Base-by-base conservation (phyloP, 2,329 filamentous ascomycete species). In the Beauveria scarabaeidicola region DNA sequence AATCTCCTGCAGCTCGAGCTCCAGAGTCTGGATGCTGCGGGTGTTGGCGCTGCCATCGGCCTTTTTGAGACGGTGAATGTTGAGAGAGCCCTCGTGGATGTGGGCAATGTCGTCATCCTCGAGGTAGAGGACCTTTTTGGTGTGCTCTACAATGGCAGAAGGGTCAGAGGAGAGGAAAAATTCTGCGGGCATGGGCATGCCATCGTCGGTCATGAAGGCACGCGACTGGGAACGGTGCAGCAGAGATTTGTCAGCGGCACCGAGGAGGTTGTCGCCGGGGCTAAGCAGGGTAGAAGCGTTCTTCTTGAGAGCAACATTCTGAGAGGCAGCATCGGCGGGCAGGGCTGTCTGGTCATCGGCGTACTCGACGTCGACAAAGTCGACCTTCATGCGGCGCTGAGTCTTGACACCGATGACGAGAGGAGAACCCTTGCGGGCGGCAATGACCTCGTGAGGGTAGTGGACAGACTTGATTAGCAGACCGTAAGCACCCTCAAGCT, bases 71-170 rank as follows among this genome's bases (percentile, higher is more conserved):
- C 94, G 91, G 83, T 99, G 94, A 70, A 99, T 99, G 84, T 99
- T 97, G 69, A 99, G 86, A 66, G 94, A 95, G 62, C 94, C 94
- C 78, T 99, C 94, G 80, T 97, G 94, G 70, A 99, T 97, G 81
- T 99, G 94, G 66, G 94, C 94, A 81, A 99, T 97, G 73, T 99
- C 94, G 74, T 99, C 94, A 73, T 99, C 94, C 82, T 99, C 94
- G 60, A 99, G 88, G 81, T 99, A 99, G 77, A 99, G 87, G 65
- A 99, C 94, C 85, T 97, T 99, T 86, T 99, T 99, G 74, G 94
- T 99, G 84, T 99, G 94, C 82, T 99, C 94, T 67, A 99, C 89
- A 70, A 99, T 97, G 70, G 94, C 93, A 46, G 94, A 97, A 19
- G 94, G 94, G 77, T 99, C 94, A 61, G 94, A 99, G 61, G 94